A percentile compares a stretch with the other conserved stretches of the same genome.
Evolutionary conservation across 495 filamentous ascomycete species (phyloP).

Genomic region (Chaetomium tenue): DNA sequence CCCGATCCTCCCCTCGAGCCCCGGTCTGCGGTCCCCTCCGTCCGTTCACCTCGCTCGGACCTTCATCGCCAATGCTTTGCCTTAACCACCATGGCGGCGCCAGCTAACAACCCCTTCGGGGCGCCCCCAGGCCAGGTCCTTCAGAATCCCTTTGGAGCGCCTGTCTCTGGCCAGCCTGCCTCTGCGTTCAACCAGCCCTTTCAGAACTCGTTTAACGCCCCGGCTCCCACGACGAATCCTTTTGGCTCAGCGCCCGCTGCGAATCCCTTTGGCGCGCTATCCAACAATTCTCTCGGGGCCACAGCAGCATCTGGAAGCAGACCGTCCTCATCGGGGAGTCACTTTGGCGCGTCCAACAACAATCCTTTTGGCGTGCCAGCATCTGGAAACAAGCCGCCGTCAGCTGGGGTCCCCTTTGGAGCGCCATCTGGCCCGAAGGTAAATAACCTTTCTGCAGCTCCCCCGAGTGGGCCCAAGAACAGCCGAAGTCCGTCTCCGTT

Average conservation of each 20-base stretch:
- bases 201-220: slow-evolving; percentile 20
- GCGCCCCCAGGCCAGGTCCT: slow-evolving; percentile 19
- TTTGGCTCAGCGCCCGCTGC: slow-evolving; percentile 17
- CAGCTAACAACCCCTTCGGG: slow-evolving; percentile 35
- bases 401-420: not conserved
- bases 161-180: slow-evolving; percentile 8
- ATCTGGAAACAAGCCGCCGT: not conserved
- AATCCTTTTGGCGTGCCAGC: not conserved
- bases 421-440: not conserved
- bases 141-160: slow-evolving; percentile 13
- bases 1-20: not conserved
- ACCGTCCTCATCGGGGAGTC: slow-evolving; percentile 11
- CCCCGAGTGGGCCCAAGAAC: not conserved
- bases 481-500: slow-evolving; percentile 18
- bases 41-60: slow-evolving; percentile 4
- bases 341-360: slow-evolving; percentile 3
- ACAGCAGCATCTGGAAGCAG: not conserved
- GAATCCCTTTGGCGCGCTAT: slow-evolving; percentile 9
- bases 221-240: slow-evolving; percentile 7
- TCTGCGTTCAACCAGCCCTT: slow-evolving; percentile 6
- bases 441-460: not conserved
- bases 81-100: slow-evolving; percentile 28
- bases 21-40: slow-evolving; percentile 8
- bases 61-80: slow-evolving; percentile 27
- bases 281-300: slow-evolving; percentile 8